Conservation (phyloP, 2,329 filamentous ascomycete species). For the Aspergillus japonicus region DNA sequence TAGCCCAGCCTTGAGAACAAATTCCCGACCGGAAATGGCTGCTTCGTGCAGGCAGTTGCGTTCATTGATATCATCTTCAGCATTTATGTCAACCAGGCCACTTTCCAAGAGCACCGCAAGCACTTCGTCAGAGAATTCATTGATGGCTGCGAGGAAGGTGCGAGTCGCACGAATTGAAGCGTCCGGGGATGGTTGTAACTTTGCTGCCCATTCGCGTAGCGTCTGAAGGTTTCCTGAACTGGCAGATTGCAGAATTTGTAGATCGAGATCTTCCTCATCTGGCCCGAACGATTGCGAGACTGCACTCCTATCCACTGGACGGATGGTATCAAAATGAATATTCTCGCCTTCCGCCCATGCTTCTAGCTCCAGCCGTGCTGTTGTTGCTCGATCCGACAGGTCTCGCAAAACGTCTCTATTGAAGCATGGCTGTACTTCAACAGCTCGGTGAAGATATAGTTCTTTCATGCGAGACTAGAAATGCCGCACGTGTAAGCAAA, state of each 20-base stretch:
- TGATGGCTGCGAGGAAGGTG: slow-evolving; percentile 85
- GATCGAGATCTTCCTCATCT: slow-evolving; percentile 86
- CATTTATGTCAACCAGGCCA: slow-evolving; percentile 80
- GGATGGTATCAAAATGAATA: slow-evolving; percentile 69
- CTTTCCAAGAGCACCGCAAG: slow-evolving; percentile 76
- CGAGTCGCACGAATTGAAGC: slow-evolving; percentile 76
- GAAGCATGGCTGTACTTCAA: slow-evolving; percentile 97
- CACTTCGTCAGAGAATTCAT: slow-evolving; percentile 76
- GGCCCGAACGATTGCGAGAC: slow-evolving; percentile 55
- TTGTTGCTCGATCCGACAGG: slow-evolving; percentile 93
- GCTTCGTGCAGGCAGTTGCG: slow-evolving; percentile 94
- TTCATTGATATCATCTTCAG: slow-evolving; percentile 96
- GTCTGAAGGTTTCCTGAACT: slow-evolving; percentile 75
- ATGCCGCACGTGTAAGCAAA: slow-evolving; percentile 31
- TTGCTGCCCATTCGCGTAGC: slow-evolving; percentile 75
- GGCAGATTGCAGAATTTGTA: slow-evolving; percentile 79
- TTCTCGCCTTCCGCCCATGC: slow-evolving; percentile 97
- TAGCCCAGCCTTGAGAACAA: slow-evolving; percentile 76
- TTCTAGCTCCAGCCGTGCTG: slow-evolving; percentile 89
- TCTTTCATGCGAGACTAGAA: slow-evolving; percentile 87
- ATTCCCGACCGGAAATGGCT: slow-evolving; percentile 84
- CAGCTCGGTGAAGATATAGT: slow-evolving; percentile 89
- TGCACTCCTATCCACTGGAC: slow-evolving; percentile 40
- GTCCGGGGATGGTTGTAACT: slow-evolving; percentile 63
- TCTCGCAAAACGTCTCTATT: slow-evolving; percentile 96